Conservation (phyloP, 768 basidiomycete species). For the Suillus plorans region DNA sequence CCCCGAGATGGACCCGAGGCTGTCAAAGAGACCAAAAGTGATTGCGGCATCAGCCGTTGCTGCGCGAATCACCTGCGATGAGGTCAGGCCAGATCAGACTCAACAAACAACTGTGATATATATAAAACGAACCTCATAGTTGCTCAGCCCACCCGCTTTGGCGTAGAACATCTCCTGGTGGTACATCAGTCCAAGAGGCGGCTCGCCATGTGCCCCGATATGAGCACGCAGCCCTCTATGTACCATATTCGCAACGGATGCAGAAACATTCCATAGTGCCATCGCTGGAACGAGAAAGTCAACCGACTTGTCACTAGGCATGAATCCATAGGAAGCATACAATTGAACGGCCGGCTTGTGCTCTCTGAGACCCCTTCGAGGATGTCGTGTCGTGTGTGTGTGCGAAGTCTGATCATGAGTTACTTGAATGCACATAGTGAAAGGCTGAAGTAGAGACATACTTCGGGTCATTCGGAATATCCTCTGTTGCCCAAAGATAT, state of each 20-base stretch:
- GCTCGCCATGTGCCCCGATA: conserved; percentile 76
- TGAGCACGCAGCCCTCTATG: conserved; percentile 57
- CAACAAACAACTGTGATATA: neutral
- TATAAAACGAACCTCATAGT: conserved; percentile 55
- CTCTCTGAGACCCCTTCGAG: conserved; percentile 61
- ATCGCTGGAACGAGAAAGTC: conserved; percentile 43
- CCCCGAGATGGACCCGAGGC: conserved; percentile 59
- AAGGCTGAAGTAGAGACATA: conserved; percentile 26
- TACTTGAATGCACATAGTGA: neutral
- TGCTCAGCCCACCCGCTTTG: conserved; percentile 59
- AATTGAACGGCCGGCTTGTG: conserved; percentile 55
- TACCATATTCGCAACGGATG: conserved; percentile 69
- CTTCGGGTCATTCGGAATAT: conserved; percentile 71
- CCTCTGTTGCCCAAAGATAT: conserved; percentile 61
- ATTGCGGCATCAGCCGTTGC: conserved; percentile 66
- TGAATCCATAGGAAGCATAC: conserved; percentile 35
- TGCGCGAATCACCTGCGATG: conserved; percentile 57
- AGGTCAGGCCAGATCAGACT: neutral
- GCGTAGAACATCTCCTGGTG: conserved; percentile 74
- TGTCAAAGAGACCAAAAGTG: conserved; percentile 60
- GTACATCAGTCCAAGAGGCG: conserved; percentile 72
- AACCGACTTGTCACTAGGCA: neutral
- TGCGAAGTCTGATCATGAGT: conserved; percentile 49
- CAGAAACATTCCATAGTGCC: conserved; percentile 67
- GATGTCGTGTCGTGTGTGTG: conserved; percentile 63